A percentile compares a stretch with the other conserved stretches of the same genome.
phyloP scores from a whole-genome alignment of 192 early-diverging fungal genomes.

The Bifiguratus adelaidae region DNA sequence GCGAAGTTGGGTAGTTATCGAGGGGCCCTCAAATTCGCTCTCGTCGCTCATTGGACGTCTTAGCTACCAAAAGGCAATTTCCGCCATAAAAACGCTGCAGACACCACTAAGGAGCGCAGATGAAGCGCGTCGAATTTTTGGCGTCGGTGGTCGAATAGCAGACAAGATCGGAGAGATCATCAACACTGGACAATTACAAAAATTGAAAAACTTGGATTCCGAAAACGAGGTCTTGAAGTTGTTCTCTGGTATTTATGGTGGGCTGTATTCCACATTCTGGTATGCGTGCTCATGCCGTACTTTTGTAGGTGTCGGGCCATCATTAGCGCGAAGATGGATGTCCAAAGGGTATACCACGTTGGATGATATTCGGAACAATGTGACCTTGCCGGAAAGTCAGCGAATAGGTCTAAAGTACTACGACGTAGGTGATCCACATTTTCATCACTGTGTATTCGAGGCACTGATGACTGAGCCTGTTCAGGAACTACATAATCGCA shows the following conservation, averaged over 20 bases:
- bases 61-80: not conserved
- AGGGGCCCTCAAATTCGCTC: not conserved
- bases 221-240: not conserved
- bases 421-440: no score
- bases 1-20: not conserved
- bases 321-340: not conserved
- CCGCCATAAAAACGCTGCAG: not conserved
- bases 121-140: not conserved
- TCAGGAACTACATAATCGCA: slow-evolving; percentile 10
- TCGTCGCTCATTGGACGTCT: not conserved
- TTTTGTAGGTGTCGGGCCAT: not conserved
- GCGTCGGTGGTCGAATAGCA: not conserved
- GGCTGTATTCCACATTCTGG: not conserved
- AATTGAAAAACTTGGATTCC: not conserved
- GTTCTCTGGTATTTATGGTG: not conserved
- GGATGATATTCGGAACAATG: not conserved
- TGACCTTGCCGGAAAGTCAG: not conserved
- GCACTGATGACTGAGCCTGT: no score
- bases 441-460: no score
- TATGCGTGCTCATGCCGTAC: not conserved
- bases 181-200: not conserved
- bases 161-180: not conserved
- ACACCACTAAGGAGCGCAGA: not conserved
- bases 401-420: not conserved
- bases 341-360: not conserved